Conservation (phyloP, 2,329 filamentous ascomycete genomes). For the Sarocladium oryzae region DNA sequence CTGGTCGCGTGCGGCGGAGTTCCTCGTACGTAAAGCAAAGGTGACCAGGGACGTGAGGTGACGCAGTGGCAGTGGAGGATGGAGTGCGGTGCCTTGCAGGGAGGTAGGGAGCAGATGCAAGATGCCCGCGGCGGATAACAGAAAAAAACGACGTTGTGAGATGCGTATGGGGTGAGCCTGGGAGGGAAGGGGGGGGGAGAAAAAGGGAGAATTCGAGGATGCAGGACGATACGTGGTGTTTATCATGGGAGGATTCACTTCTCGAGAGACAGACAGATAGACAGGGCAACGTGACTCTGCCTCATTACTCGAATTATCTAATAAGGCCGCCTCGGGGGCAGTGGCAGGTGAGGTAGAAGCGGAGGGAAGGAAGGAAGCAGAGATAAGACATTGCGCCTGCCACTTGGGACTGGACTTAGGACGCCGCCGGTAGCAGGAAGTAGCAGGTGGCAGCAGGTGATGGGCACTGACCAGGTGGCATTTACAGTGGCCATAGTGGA, state of each 20-base stretch:
- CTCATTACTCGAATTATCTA: background rate
- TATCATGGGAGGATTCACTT: background rate
- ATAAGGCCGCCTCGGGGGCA: background rate
- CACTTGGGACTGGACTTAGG: background rate
- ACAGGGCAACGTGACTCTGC: background rate
- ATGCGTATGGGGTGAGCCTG: background rate
- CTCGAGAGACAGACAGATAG: background rate
- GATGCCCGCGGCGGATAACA: background rate
- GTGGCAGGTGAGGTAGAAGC: background rate
- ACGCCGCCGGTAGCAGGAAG: background rate
- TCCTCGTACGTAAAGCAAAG: slow-evolving; percentile 4
- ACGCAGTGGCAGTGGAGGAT: slow-evolving; percentile 4
- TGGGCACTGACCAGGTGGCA: too few relatives aligned
- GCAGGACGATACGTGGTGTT: slow-evolving; percentile 7
- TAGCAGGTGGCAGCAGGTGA: background rate
- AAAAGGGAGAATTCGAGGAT: background rate
- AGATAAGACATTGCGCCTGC: slow-evolving; percentile 6
- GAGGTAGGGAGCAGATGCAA: background rate
- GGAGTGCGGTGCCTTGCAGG: slow-evolving; percentile 4
- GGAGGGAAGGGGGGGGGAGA: background rate
- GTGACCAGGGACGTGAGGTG: slow-evolving; percentile 3
- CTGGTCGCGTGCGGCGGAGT: slow-evolving; percentile 7
- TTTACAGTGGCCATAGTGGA: too few relatives aligned
- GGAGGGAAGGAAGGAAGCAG: background rate
- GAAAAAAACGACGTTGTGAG: background rate